Conservation (phyloP, 257 asterid species). For the Fraxinus cuspidata region DNA sequence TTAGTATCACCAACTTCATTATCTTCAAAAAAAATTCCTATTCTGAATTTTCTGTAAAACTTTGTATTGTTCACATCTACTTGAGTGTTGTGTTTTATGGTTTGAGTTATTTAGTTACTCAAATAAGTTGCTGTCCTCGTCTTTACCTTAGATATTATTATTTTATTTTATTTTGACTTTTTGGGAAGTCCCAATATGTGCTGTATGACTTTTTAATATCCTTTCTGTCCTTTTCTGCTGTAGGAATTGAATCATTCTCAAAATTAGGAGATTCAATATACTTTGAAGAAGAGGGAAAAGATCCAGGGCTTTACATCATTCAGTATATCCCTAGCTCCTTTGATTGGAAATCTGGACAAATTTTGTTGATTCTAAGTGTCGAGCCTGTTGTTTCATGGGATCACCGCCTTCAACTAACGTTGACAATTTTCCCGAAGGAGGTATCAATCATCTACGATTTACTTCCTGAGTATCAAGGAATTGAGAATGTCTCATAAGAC, state of each 20-base stretch:
- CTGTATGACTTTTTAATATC: not conserved
- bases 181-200: not conserved
- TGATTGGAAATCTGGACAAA: conserved; percentile 67
- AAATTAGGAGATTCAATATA: conserved; percentile 94
- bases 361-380: conserved; percentile 51
- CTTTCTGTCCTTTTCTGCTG: not conserved
- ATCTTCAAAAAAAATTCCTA: not conserved
- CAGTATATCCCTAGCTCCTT: conserved; percentile 79
- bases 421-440: conserved; percentile 45
- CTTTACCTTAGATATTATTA: not conserved
- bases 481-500: not conserved
- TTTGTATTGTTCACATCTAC: not conserved
- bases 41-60: conserved; percentile 6
- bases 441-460: conserved; percentile 33
- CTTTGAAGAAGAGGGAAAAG: conserved; percentile 69
- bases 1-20: conserved; percentile 1
- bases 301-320: conserved; percentile 58
- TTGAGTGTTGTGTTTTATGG: not conserved
- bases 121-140: not conserved
- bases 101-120: not conserved
- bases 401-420: conserved; percentile 50
- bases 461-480: not conserved
- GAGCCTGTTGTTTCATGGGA: conserved; percentile 73
- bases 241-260: conserved; percentile 92
- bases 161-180: not conserved